phyloP scores from a whole-genome alignment of 768 basidiomycete species.

The Kwoniella mangroviensis region DNA sequence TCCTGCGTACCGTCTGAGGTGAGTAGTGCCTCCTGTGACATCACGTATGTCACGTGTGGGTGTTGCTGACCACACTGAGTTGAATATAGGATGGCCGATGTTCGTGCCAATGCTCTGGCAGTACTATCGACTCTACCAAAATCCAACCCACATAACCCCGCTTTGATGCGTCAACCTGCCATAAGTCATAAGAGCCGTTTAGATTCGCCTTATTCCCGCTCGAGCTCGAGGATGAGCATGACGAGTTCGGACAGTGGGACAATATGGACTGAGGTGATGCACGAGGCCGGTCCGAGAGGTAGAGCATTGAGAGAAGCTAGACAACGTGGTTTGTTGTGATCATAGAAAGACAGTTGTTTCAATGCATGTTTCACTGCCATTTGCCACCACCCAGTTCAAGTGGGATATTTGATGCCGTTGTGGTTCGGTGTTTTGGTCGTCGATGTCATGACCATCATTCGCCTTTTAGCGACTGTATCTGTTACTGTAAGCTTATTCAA shows the following conservation, averaged over 20 bases:
- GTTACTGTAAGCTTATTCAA: background rate
- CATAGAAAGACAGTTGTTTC: background rate
- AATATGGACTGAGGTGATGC: conserved; percentile 9
- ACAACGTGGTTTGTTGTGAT: conserved; percentile 26
- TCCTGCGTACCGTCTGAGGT: conserved; percentile 65
- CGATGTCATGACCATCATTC: background rate
- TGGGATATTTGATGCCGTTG: background rate
- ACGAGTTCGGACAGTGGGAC: conserved; percentile 1
- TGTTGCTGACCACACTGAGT: background rate
- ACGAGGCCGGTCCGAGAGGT: conserved; percentile 29
- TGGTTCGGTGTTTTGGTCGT: background rate
- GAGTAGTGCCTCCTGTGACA: background rate
- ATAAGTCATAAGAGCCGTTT: conserved; percentile 11
- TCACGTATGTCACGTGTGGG: background rate
- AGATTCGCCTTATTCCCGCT: conserved; percentile 12
- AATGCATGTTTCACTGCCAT: background rate
- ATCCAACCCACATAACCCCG: background rate
- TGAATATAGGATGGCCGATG: conserved; percentile 38
- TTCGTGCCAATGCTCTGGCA: conserved; percentile 43
- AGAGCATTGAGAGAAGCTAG: conserved; percentile 30
- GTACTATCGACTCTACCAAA: conserved; percentile 33
- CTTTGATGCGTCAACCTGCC: conserved; percentile 13
- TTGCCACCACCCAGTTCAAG: conserved; percentile 1
- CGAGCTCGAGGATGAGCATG: conserved; percentile 12
- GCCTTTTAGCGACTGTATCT: background rate